A percentile compares a stretch with the other conserved stretches of the same genome.
These are phyloP conservation scores for Talaromyces sp. DNA, from an alignment of 2,329 filamentous ascomycete genomes.

Conservation along the genomic window DNA sequence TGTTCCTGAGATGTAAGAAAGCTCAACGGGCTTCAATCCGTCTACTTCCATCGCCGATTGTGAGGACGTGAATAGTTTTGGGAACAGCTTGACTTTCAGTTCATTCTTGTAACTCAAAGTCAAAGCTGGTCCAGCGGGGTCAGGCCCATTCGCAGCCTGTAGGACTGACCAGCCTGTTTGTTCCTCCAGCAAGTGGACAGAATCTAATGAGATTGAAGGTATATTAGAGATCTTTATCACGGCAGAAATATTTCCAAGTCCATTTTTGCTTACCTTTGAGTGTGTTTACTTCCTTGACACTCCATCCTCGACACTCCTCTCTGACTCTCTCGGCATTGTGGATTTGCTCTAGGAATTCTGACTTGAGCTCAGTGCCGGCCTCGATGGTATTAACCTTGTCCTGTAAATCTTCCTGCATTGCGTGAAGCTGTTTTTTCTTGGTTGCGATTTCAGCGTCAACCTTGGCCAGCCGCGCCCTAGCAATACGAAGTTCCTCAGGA, in stretches of 20 bases:
- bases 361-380: conserved; percentile 59
- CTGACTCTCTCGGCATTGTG: conserved; percentile 73
- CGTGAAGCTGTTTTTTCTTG: conserved; percentile 62
- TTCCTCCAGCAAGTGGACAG: conserved; percentile 34
- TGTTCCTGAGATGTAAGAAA: conserved; percentile 26
- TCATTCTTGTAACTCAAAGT: conserved; percentile 38
- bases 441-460: conserved; percentile 63
- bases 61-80: conserved; percentile 27
- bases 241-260: neutral
- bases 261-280: conserved; percentile 60
- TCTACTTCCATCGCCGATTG: conserved; percentile 17
- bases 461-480: conserved; percentile 61
- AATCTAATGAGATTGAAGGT: conserved; percentile 19
- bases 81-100: conserved; percentile 38
- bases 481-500: conserved; percentile 66
- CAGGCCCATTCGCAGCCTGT: conserved; percentile 24
- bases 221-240: neutral
- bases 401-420: conserved; percentile 60
- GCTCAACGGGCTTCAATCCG: conserved; percentile 23
- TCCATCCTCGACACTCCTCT: conserved; percentile 88
- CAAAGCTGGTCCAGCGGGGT: conserved; percentile 27
- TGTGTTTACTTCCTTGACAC: conserved; percentile 67
- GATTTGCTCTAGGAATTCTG: conserved; percentile 66
- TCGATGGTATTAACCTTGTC: conserved; percentile 62
- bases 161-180: conserved; percentile 41